phyloP scores from a whole-genome alignment of 345 rosid genomes.

The Sapria himalayana region DNA sequence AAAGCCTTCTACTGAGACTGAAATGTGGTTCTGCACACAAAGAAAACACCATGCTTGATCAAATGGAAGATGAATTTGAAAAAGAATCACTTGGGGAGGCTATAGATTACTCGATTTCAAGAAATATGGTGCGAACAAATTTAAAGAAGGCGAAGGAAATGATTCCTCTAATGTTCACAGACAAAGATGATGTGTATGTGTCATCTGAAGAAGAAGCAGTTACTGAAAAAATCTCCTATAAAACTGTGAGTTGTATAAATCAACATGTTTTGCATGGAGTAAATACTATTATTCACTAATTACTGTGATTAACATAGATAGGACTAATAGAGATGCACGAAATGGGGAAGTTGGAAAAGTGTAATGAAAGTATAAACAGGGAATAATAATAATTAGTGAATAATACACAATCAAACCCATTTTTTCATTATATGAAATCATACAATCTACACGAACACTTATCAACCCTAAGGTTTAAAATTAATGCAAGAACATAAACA shows the following conservation, averaged over 20 bases:
- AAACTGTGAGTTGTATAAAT: slow-evolving; percentile 35
- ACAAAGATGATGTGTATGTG: slow-evolving; percentile 47
- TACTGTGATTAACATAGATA: not conserved
- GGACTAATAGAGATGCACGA: not conserved
- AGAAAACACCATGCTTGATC: slow-evolving; percentile 21
- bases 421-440: no score
- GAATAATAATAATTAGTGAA: no score
- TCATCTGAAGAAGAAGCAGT: slow-evolving; percentile 92
- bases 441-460: no score
- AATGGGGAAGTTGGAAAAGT: no score
- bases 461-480: no score
- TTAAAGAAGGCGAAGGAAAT: slow-evolving; percentile 65
- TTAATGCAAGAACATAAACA: no score
- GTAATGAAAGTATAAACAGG: no score
- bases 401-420: no score
- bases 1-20: slow-evolving; percentile 49
- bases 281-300: not conserved
- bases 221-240: slow-evolving; percentile 34
- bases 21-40: slow-evolving; percentile 32
- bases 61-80: slow-evolving; percentile 23
- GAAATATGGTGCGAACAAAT: slow-evolving; percentile 27
- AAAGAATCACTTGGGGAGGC: slow-evolving; percentile 17
- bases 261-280: not conserved
- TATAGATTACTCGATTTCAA: slow-evolving; percentile 23
- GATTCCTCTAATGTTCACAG: slow-evolving; percentile 77